Evolutionary conservation across 1,284 basidiomycete genomes (phyloP), one percentile per base, ranked within the genome.

Genomic region (Marasmius tenuissimus): DNA sequence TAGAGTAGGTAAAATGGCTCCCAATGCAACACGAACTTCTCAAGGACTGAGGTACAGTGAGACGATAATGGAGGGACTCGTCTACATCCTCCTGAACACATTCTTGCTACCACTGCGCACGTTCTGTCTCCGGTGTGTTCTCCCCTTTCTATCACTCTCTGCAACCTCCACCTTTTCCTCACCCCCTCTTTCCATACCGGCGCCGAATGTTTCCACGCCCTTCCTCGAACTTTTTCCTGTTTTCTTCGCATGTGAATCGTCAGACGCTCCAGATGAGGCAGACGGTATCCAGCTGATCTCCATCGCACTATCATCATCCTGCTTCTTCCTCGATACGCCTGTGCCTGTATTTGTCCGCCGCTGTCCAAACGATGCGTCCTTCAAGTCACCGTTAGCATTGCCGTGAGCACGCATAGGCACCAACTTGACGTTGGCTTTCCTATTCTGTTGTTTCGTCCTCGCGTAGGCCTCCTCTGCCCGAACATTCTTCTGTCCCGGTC

Each of bases 101-200:
- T 95, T 95, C 78, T 88, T 94, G 73, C 91, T 93, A 53, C 93
- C 94, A 71, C 93, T 96, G 61, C 94, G 79, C 62, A 91, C 84
- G 4, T 86, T 87, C 68, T 86, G 84, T 70, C 94, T 77, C 67
- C 91, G 79, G 51, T 89, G 82, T 33, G 83, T 89, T 71, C 94
- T 78, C 16, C 94, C 93, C 65, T 78, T 82, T 70, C 84, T 75
- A 60, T 88, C 87, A 61, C 76, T 79, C 67, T 91, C 88, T 39
- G 72, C 78, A 68, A 86, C 71, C 61, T 80, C 80, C 18, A 70
- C 68, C 47, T 73, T 71, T 34, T 84, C 83, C 57, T 80, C 80
- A 1, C 83, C 81, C 8, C 92, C 93, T 72, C 83, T 91, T 80
- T 94, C 94, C 87, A 94, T 81, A 34, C 91, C 95, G 52, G 85